Conservation (phyloP, 257 asterid genomes). For the Plantago elongata region DNA sequence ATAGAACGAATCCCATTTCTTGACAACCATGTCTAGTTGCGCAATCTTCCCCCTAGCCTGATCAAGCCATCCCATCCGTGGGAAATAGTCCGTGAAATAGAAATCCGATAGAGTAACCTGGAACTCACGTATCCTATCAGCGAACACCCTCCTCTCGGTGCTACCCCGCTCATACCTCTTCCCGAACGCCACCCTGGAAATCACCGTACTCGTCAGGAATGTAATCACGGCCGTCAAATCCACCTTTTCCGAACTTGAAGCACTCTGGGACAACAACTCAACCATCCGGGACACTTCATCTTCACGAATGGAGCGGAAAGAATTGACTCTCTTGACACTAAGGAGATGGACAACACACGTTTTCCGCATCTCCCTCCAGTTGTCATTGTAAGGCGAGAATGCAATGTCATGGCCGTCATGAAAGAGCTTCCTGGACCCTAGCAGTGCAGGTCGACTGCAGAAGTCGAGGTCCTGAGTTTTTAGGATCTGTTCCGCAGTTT, state of each 20-base stretch:
- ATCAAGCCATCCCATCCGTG: conserved; percentile 31
- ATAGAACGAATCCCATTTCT: conserved; percentile 27
- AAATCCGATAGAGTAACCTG: conserved; percentile 1
- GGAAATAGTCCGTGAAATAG: conserved; percentile 25
- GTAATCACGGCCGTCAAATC: conserved; percentile 7
- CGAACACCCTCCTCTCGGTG: conserved; percentile 9
- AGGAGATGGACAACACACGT: conserved; percentile 18
- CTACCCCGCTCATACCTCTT: conserved; percentile 22
- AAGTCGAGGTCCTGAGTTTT: conserved; percentile 4
- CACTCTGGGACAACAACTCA: not conserved
- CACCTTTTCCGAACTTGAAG: not conserved
- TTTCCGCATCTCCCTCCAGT: conserved; percentile 5
- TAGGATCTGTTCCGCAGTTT: not conserved
- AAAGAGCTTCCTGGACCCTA: conserved; percentile 3
- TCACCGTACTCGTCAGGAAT: conserved; percentile 14
- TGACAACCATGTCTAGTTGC: conserved; percentile 20
- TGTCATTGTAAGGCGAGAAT: conserved; percentile 4
- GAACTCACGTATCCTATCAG: not conserved
- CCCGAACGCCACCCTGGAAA: conserved; percentile 24
- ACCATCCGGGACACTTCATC: conserved; percentile 1
- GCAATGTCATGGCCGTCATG: not conserved
- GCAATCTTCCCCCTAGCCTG: conserved; percentile 18
- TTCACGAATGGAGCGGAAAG: conserved; percentile 1
- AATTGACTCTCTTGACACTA: conserved; percentile 18
- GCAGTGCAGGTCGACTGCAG: conserved; percentile 3